Evolutionary conservation across 306 rosid species (phyloP).

Genomic region (Vigna radiata): DNA sequence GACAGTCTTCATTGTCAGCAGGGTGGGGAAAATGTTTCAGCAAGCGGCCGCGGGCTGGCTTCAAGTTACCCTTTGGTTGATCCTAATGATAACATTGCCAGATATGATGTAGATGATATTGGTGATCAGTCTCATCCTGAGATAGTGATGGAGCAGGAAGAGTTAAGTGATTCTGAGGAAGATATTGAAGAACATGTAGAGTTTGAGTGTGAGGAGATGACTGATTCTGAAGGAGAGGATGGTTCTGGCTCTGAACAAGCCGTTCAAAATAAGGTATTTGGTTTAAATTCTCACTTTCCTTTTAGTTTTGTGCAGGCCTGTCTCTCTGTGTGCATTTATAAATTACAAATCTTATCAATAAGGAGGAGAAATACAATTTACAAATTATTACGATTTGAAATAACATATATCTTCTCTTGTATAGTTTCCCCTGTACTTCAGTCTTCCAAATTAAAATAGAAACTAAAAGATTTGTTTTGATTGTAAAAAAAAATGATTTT

Average conservation of each 20-base stretch:
- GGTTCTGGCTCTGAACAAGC: slow-evolving; percentile 71
- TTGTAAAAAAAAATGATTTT: neutral
- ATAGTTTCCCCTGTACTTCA: slow-evolving; percentile 5
- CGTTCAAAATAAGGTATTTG: slow-evolving; percentile 68
- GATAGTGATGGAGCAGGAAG: slow-evolving; percentile 97
- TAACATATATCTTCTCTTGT: slow-evolving; percentile 20
- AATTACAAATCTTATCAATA: neutral
- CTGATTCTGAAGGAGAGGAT: slow-evolving; percentile 96
- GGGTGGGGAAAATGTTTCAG: slow-evolving; percentile 50
- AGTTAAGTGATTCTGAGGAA: slow-evolving; percentile 90
- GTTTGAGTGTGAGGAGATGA: slow-evolving; percentile 97
- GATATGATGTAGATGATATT: slow-evolving; percentile 57
- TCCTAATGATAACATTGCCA: slow-evolving; percentile 52
- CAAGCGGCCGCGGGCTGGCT: slow-evolving; percentile 46
- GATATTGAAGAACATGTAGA: slow-evolving; percentile 92
- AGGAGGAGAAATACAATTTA: slow-evolving; percentile 30
- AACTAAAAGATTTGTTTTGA: neutral
- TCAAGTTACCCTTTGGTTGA: slow-evolving; percentile 49
- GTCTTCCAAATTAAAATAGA: slow-evolving; percentile 21
- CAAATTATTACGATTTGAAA: slow-evolving; percentile 13
- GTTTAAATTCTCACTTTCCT: slow-evolving; percentile 25
- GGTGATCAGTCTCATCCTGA: slow-evolving; percentile 81
- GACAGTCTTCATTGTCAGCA: slow-evolving; percentile 42
- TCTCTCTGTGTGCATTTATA: neutral
- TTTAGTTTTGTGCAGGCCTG: neutral